These are phyloP conservation scores for Dactylis glomerata DNA, from an alignment of 176 grass and related monocot genomes.

Conservation along the genomic window DNA sequence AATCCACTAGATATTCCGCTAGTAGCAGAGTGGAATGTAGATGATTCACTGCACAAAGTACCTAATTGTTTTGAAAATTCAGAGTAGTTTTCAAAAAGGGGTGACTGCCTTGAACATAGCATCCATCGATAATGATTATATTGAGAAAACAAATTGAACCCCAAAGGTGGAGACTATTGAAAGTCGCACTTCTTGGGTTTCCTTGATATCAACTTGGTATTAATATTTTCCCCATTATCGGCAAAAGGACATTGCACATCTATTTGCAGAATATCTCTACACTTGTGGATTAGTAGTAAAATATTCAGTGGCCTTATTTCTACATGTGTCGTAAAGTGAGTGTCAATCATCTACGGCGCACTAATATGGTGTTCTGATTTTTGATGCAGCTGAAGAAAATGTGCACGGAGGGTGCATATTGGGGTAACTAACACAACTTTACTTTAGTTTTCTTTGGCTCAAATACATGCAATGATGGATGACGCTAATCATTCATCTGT, in stretches of 20 bases:
- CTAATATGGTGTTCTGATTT: not conserved
- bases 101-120: not conserved
- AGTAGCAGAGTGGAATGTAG: not conserved
- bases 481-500: not conserved
- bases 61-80: not conserved
- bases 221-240: no score
- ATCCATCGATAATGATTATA: not conserved
- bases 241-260: not conserved
- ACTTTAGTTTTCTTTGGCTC: not conserved
- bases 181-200: not conserved
- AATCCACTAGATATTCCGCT: not conserved
- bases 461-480: not conserved
- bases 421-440: constrained; percentile 44
- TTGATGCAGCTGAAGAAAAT: constrained; percentile 71
- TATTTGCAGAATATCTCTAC: not conserved
- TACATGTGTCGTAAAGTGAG: not conserved
- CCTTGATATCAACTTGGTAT: no score
- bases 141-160: not conserved
- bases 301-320: not conserved
- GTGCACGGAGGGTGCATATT: constrained; percentile 76
- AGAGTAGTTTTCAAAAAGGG: not conserved
- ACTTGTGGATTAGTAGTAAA: not conserved
- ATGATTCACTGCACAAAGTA: not conserved
- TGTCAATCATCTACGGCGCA: not conserved
- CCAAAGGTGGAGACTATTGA: not conserved